Evolutionary conservation across 768 basidiomycete species (phyloP), one percentile per base, ranked within the genome.

Genomic region (Russula lepida): DNA sequence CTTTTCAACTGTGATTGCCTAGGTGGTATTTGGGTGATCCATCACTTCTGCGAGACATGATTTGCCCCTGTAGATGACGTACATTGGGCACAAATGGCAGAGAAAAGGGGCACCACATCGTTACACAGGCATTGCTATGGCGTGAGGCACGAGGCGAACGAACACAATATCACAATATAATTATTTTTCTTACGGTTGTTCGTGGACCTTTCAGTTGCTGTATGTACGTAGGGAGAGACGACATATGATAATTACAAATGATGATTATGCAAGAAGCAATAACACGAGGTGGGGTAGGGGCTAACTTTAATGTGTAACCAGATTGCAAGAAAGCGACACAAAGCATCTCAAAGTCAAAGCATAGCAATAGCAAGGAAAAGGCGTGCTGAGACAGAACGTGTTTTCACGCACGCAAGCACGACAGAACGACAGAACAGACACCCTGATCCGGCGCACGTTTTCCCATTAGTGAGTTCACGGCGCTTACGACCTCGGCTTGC

Each of bases 81-180:
- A n/a, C n/a, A n/a, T n/a, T n/a, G n/a, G n/a, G n/a, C n/a, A n/a
- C n/a, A n/a, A n/a, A n/a, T n/a, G n/a, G n/a, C n/a, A n/a, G n/a
- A n/a, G n/a, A n/a, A n/a, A n/a, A n/a, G n/a, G n/a, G n/a, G n/a
- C n/a, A n/a, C n/a, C n/a, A n/a, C n/a, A n/a, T n/a, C n/a, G 87
- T 88, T 2, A 81, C 85, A 4, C 88, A 90, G 68, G 87, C 86
- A 25, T 70, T 88, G 23, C 70, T 88, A 39, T 89, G 82, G 88
- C 75, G 74, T 61, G 76, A 77, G 32, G 68, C 74, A 15, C 75
- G 71, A 55, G 73, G 69, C 56, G 47, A 33, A 74, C 21, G 23
- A 19, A 44, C 28, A 17, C n/a, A 48, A 28, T 37, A 37, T n/a
- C 15, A n/a, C n/a, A n/a, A n/a, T 17, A 37, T 15, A 17, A 47